Percentiles rank a stretch among this genome's conserved stretches.
Conservation (phyloP, 1,284 basidiomycete species). For the Rhodotorula sp. region DNA sequence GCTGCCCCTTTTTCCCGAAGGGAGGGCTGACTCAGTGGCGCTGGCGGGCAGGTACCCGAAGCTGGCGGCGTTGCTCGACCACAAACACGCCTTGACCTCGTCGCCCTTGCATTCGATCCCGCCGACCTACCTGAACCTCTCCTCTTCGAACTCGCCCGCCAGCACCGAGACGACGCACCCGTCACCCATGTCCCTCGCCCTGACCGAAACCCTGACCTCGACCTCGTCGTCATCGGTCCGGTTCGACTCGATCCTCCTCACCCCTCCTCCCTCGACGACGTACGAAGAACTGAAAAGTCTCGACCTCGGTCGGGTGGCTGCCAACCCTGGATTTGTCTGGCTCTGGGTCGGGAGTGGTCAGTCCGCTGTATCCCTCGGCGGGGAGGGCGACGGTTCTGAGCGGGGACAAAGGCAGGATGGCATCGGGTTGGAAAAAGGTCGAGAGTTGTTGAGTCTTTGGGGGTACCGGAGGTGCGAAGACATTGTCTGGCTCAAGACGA, state of each 20-base stretch:
- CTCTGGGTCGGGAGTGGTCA: constrained; percentile 94
- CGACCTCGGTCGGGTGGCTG: constrained; percentile 81
- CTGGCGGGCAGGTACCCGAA: constrained; percentile 75
- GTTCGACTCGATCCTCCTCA: constrained; percentile 91
- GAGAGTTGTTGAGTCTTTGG: constrained; percentile 89
- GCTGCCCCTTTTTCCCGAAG: too few relatives aligned
- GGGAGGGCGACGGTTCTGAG: not conserved
- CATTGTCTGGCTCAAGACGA: constrained; percentile 95
- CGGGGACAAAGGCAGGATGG: constrained; percentile 6
- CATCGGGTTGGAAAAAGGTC: constrained; percentile 77
- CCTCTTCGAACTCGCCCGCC: not conserved
- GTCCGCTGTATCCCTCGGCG: constrained; percentile 55
- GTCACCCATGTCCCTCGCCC: constrained; percentile 44
- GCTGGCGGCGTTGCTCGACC: constrained; percentile 58
- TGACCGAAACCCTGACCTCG: constrained; percentile 54
- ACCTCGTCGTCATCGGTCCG: constrained; percentile 55
- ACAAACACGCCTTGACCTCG: constrained; percentile 38
- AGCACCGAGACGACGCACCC: too few relatives aligned
- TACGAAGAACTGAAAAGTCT: constrained; percentile 49
- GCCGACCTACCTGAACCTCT: constrained; percentile 61
- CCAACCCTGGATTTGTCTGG: constrained; percentile 90
- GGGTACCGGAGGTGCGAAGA: constrained; percentile 91
- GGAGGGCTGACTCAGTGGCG: too few relatives aligned
- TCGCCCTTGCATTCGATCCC: constrained; percentile 53
- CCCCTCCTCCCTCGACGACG: constrained; percentile 66